A percentile compares a stretch with the other conserved stretches of the same genome.
phyloP scores from a whole-genome alignment of 495 filamentous ascomycete species.

The Extremus antarcticus region DNA sequence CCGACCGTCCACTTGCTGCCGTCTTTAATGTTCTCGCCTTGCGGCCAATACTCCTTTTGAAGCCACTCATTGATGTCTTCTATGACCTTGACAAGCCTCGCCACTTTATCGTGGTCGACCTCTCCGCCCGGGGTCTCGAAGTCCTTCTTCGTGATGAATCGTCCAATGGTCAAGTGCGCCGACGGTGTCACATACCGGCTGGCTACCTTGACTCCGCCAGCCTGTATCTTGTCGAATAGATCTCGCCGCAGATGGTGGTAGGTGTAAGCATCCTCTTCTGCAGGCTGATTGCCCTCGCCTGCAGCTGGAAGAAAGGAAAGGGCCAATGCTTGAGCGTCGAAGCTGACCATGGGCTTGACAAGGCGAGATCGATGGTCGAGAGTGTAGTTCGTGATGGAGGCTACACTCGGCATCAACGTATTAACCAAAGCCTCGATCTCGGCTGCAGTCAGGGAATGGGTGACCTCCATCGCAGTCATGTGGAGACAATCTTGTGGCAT shows the following conservation, averaged over 20 bases:
- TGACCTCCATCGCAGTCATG: slow-evolving; percentile 75
- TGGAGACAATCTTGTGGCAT: slow-evolving; percentile 70
- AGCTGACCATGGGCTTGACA: slow-evolving; percentile 71
- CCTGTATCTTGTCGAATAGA: slow-evolving; percentile 48
- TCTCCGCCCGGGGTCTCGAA: slow-evolving; percentile 21
- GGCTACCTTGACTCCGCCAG: slow-evolving; percentile 48
- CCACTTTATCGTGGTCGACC: slow-evolving; percentile 38
- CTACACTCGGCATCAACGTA: slow-evolving; percentile 37
- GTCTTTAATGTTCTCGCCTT: slow-evolving; percentile 35
- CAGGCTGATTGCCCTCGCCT: slow-evolving; percentile 35
- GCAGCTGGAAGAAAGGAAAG: slow-evolving; percentile 74
- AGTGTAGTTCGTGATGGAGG: slow-evolving; percentile 52
- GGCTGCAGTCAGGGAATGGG: slow-evolving; percentile 51
- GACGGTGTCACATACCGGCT: slow-evolving; percentile 78
- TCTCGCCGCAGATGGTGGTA: slow-evolving; percentile 87
- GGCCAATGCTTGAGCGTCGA: slow-evolving; percentile 73
- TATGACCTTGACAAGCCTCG: slow-evolving; percentile 51
- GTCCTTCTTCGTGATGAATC: slow-evolving; percentile 55
- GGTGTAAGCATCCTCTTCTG: slow-evolving; percentile 51
- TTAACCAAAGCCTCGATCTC: slow-evolving; percentile 52
- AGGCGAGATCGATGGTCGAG: slow-evolving; percentile 55
- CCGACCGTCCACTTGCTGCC: slow-evolving; percentile 48
- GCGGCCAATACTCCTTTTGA: slow-evolving; percentile 54
- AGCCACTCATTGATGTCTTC: slow-evolving; percentile 69
- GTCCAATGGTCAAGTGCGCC: slow-evolving; percentile 75